These are phyloP conservation scores for Salix dunnii DNA, from an alignment of 345 rosid species.

Conservation along the genomic window DNA sequence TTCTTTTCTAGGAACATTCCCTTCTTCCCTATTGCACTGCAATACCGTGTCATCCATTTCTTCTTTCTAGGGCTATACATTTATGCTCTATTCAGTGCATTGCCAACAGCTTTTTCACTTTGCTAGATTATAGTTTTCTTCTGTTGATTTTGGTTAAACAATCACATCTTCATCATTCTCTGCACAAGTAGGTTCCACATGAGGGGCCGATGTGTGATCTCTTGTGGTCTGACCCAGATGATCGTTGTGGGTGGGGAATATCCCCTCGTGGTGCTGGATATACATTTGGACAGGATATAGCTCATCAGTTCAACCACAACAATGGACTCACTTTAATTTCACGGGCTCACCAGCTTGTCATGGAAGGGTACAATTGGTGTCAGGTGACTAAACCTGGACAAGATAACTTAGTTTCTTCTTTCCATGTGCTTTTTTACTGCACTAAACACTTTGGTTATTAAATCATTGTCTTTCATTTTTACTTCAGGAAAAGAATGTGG, in stretches of 20 bases:
- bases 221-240: conserved; percentile 98
- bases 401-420: background rate
- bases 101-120: background rate
- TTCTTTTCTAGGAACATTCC: background rate
- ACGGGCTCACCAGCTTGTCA: conserved; percentile 95
- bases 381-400: conserved; percentile 47
- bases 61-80: background rate
- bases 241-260: conserved; percentile 97
- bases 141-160: background rate
- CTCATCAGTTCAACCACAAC: conserved; percentile 73
- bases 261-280: conserved; percentile 99
- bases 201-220: conserved; percentile 99
- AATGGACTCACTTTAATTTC: conserved; percentile 86
- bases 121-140: background rate
- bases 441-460: background rate
- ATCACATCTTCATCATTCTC: background rate
- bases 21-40: background rate
- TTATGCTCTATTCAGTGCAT: background rate
- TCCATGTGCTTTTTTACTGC: background rate
- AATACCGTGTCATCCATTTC: background rate
- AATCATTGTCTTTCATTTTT: background rate
- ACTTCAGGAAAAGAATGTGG: conserved; percentile 78
- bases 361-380: conserved; percentile 97
- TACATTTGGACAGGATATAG: conserved; percentile 94
- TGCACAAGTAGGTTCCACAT: conserved; percentile 68